phyloP scores from a whole-genome alignment of 108 stramenopile species.

The Craspedostauros australis region DNA sequence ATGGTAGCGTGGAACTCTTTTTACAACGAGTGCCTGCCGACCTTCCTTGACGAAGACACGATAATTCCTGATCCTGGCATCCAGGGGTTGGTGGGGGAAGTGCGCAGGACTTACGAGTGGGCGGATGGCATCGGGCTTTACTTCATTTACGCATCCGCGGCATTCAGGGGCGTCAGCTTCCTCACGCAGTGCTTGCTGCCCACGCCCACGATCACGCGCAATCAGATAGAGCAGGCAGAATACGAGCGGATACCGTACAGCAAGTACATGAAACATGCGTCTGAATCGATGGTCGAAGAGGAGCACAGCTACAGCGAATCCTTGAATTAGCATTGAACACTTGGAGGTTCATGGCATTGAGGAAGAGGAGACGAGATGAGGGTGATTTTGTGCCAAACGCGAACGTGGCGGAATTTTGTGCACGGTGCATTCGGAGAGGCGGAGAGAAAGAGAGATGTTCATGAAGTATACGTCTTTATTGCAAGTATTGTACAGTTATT shows the following conservation, averaged over 20 bases:
- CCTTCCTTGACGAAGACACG: background rate
- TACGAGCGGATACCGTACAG: slow-evolving; percentile 11
- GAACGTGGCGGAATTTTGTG: too few relatives aligned
- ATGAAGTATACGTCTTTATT: too few relatives aligned
- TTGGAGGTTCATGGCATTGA: background rate
- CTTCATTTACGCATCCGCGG: slow-evolving; percentile 5
- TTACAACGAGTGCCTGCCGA: slow-evolving; percentile 1
- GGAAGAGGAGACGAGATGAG: too few relatives aligned
- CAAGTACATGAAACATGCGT: background rate
- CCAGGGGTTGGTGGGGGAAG: background rate
- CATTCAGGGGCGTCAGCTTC: slow-evolving; percentile 9
- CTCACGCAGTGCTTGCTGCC: slow-evolving; percentile 13
- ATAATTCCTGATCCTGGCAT: background rate
- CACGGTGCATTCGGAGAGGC: too few relatives aligned
- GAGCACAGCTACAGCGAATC: background rate
- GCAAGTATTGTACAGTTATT: too few relatives aligned
- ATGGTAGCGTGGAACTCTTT: slow-evolving; percentile 2
- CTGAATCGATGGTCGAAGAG: background rate
- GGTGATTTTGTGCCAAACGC: too few relatives aligned
- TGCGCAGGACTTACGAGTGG: slow-evolving; percentile 10
- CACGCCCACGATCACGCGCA: slow-evolving; percentile 20
- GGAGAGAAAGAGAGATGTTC: too few relatives aligned
- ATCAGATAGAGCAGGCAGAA: slow-evolving; percentile 8
- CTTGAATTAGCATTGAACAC: background rate
- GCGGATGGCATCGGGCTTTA: slow-evolving; percentile 2